Percentiles rank a stretch among this genome's conserved stretches.
Evolutionary conservation across 305 asterid genomes (phyloP).

Genomic region (Rubia tinctorum): DNA sequence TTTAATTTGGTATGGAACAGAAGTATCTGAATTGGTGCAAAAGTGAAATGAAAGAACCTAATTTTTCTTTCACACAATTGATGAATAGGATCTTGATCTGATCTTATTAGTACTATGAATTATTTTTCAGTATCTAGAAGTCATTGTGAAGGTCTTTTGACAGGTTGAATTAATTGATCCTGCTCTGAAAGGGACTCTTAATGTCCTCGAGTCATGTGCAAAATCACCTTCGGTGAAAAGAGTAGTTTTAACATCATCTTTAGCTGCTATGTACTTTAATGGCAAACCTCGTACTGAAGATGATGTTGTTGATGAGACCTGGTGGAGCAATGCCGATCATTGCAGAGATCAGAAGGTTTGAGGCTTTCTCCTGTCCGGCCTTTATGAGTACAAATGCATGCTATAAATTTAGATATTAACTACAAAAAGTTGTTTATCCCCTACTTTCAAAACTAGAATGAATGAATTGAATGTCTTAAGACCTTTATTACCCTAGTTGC

Average conservation of each 20-base stretch:
- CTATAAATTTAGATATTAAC: background rate
- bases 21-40: background rate
- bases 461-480: background rate
- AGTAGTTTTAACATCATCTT: slow-evolving; percentile 54
- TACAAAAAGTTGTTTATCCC: too few relatives aligned
- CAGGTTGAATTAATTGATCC: slow-evolving; percentile 61
- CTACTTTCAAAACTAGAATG: background rate
- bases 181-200: slow-evolving; percentile 58
- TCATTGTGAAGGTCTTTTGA: background rate
- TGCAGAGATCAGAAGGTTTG: slow-evolving; percentile 43
- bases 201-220: slow-evolving; percentile 54
- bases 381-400: background rate
- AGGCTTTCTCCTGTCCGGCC: background rate
- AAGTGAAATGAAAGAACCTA: background rate
- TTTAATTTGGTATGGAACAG: background rate
- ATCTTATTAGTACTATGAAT: background rate
- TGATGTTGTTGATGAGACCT: slow-evolving; percentile 49
- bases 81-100: background rate
- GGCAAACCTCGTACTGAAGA: slow-evolving; percentile 48
- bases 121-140: background rate
- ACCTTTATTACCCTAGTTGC: background rate
- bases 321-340: slow-evolving; percentile 48
- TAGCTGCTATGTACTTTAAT: slow-evolving; percentile 46
- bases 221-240: slow-evolving; percentile 41
- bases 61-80: background rate